Conservation (phyloP, 805 yeast genomes). For the Pichia thaimueangensis region DNA sequence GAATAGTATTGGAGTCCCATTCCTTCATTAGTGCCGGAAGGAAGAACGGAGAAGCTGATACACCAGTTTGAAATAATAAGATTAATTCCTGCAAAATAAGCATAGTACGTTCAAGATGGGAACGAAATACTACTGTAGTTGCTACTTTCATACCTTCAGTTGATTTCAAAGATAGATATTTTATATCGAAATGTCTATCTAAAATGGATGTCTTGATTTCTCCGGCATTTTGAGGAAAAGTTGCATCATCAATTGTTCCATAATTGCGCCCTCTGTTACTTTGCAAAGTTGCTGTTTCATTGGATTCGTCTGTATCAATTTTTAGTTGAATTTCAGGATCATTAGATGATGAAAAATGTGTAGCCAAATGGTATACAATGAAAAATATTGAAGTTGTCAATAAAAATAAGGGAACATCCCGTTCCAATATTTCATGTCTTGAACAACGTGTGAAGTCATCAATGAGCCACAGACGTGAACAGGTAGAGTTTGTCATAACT, state of each 20-base stretch:
- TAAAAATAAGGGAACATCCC: constrained; percentile 23
- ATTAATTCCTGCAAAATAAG: constrained; percentile 41
- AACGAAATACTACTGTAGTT: constrained; percentile 41
- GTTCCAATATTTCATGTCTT: constrained; percentile 33
- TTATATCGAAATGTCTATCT: constrained; percentile 61
- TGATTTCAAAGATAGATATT: constrained; percentile 44
- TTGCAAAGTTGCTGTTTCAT: too few species aligned
- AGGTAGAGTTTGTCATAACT: constrained; percentile 8
- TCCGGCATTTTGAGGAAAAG: background rate
- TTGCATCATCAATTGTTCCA: background rate
- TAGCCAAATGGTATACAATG: constrained; percentile 5
- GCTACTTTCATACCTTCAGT: constrained; percentile 63
- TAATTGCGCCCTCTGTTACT: too few species aligned
- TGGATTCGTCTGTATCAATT: too few species aligned
- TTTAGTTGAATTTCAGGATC: too few species aligned
- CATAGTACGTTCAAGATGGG: constrained; percentile 45
- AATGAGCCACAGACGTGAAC: constrained; percentile 20
- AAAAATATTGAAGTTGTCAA: constrained; percentile 28
- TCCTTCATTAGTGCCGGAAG: constrained; percentile 29
- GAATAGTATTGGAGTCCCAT: constrained; percentile 23
- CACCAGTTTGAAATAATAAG: constrained; percentile 32
- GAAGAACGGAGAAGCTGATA: constrained; percentile 32
- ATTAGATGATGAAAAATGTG: too few species aligned
- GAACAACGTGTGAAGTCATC: constrained; percentile 49
- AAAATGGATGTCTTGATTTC: background rate